phyloP scores from a whole-genome alignment of 2,329 filamentous ascomycete genomes.

The Thermomyces lanuginosus region DNA sequence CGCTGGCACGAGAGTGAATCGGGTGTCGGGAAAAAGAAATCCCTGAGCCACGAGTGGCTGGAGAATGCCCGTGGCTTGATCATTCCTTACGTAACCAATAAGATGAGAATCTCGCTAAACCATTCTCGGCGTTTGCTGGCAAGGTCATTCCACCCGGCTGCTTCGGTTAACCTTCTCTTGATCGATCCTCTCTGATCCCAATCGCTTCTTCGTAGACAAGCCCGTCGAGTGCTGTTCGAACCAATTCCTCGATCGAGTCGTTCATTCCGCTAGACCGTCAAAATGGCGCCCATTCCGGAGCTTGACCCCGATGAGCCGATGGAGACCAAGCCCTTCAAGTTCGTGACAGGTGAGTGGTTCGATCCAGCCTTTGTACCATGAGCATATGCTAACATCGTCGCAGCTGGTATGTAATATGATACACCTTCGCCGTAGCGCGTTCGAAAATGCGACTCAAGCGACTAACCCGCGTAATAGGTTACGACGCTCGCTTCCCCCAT shows the following conservation, averaged over 20 bases:
- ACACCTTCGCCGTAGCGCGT: neutral
- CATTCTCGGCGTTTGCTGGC: constrained; percentile 20
- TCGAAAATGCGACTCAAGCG: neutral
- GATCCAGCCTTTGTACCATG: constrained; percentile 3
- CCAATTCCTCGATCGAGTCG: constrained; percentile 10
- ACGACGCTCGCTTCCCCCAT: constrained; percentile 98
- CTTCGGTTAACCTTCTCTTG: constrained; percentile 10
- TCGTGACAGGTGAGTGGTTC: constrained; percentile 73
- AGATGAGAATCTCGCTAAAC: constrained; percentile 25
- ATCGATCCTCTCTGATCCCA: constrained; percentile 8
- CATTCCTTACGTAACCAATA: too few species aligned
- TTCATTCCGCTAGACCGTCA: too few species aligned
- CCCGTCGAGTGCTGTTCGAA: constrained; percentile 7
- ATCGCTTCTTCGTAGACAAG: constrained; percentile 11
- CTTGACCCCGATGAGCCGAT: constrained; percentile 53
- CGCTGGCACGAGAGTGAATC: constrained; percentile 13
- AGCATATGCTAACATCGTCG: constrained; percentile 25
- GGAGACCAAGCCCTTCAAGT: constrained; percentile 99
- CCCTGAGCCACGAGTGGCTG: constrained; percentile 16
- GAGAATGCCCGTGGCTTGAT: too few species aligned
- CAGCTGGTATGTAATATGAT: constrained; percentile 33
- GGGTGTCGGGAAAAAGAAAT: constrained; percentile 18
- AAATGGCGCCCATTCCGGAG: constrained; percentile 61
- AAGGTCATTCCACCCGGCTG: constrained; percentile 14
- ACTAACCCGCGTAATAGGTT: constrained; percentile 43